A percentile compares a stretch with the other conserved stretches of the same genome.
Conservation (phyloP, 2,329 filamentous ascomycete genomes). For the Aspergillus hiratsukae region DNA sequence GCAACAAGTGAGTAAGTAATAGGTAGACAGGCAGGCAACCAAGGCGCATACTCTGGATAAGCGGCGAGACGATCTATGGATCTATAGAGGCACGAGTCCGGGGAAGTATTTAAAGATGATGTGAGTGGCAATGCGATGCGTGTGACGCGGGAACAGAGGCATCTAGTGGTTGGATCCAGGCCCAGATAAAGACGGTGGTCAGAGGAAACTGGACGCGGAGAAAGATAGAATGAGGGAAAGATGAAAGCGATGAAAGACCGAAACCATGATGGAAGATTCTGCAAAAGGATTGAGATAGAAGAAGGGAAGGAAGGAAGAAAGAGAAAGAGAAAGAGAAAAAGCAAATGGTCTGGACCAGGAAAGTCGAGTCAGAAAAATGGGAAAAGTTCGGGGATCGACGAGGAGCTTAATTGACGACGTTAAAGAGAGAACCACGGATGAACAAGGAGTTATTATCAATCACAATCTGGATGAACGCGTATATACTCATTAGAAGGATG, state of each 20-base stretch:
- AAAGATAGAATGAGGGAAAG: not conserved
- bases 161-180: not conserved
- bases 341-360: not conserved
- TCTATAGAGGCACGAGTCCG: not conserved
- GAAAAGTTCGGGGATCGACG: constrained; percentile 5
- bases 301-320: constrained; percentile 1
- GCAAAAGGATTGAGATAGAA: constrained; percentile 4
- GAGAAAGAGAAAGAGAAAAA: constrained; percentile 5
- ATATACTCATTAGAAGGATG: too few relatives aligned
- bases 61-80: not conserved
- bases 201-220: not conserved
- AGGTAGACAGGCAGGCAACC: not conserved
- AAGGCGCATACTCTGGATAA: not conserved
- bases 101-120: not conserved
- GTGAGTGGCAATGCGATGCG: not conserved
- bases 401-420: constrained; percentile 10
- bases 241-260: not conserved
- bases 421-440: not conserved
- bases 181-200: not conserved
- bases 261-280: constrained; percentile 1
- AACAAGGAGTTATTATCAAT: not conserved
- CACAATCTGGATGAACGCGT: not conserved
- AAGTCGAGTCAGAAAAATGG: not conserved
- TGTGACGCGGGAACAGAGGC: not conserved
- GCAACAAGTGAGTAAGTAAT: not conserved